Base-by-base conservation (phyloP, 192 early-diverging fungal species). In the Dissophora globulifera region DNA sequence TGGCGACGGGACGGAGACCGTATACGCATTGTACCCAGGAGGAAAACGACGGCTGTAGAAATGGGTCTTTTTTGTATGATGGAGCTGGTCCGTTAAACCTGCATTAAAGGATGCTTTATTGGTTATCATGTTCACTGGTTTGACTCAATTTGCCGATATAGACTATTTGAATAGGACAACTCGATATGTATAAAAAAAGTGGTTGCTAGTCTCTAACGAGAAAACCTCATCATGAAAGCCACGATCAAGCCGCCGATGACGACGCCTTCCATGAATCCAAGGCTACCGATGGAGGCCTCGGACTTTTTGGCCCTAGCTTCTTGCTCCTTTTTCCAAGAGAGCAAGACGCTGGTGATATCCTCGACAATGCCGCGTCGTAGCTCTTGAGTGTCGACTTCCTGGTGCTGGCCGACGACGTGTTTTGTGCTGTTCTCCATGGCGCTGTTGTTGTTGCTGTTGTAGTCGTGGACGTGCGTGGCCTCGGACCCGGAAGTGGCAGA, bases 21-120 rank as follows among this genome's bases (percentile, higher is more conserved):
- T 90, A 1, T 79, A 62, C 38, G 88, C 81, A 8, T 61, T 93
- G 5, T 90, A 84, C 25, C 72, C 72, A 2, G 71, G 71, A n/a
- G 72, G 72, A 51, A 76, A 62, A 40, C 31, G 30, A 46, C 22
- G 38, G 30, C 22, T 76, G 26, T 76, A 67, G 20, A 22, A n/a
- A 17, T 6, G 30, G 2, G 10, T 23, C 42, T 30, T 29, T 17
- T 23, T 47, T 10, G 25, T 17, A 59, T 4, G 8, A n/a, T n/a
- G n/a, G n/a, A n/a, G 10, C n/a, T 46, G 31, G 30, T 23, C 25
- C 35, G 50, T 62, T 62, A 49, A 50, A 35, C 40, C n/a, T 54
- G 5, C 33, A 38, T 38, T 22, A 54, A 16, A 38, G 32, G 33
- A 20, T 2, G 2, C 27, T 51, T n/a, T n/a, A n/a, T n/a, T n/a